Conservation (phyloP, 176 grass and related monocot genomes). For the Chrysopogon serrulatus region DNA sequence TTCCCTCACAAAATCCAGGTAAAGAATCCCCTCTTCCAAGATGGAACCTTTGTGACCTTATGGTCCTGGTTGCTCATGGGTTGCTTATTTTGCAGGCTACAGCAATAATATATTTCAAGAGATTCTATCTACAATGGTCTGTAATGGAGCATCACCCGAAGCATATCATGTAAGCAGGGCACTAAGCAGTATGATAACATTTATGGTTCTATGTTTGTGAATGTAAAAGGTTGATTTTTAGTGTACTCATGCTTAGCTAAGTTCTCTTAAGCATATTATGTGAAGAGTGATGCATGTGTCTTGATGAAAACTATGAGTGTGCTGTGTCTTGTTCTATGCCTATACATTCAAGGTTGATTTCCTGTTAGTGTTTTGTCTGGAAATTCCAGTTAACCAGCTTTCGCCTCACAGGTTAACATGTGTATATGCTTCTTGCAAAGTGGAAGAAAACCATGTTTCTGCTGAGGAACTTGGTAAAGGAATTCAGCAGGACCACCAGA, state of each 20-base stretch:
- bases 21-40: slow-evolving; percentile 11
- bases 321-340: background rate
- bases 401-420: slow-evolving; percentile 82
- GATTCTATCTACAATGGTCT: slow-evolving; percentile 94
- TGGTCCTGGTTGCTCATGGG: background rate
- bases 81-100: slow-evolving; percentile 59
- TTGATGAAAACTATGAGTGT: background rate
- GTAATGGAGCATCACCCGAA: slow-evolving; percentile 99
- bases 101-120: slow-evolving; percentile 96
- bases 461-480: slow-evolving; percentile 98
- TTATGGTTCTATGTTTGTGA: background rate
- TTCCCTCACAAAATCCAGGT: slow-evolving; percentile 97
- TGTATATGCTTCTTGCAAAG: slow-evolving; percentile 96
- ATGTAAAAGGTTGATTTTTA: background rate
- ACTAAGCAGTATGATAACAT: background rate
- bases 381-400: slow-evolving; percentile 17
- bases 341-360: background rate
- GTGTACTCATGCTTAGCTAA: background rate
- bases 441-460: slow-evolving; percentile 99
- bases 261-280: background rate
- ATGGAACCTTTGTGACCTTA: background rate
- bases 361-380: slow-evolving; percentile 5
- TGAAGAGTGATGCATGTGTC: background rate
- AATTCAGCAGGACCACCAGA: slow-evolving; percentile 88
- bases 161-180: slow-evolving; percentile 83